Base-by-base conservation (phyloP, 2,329 filamentous ascomycete genomes). In the Sarocladium kiliense region DNA sequence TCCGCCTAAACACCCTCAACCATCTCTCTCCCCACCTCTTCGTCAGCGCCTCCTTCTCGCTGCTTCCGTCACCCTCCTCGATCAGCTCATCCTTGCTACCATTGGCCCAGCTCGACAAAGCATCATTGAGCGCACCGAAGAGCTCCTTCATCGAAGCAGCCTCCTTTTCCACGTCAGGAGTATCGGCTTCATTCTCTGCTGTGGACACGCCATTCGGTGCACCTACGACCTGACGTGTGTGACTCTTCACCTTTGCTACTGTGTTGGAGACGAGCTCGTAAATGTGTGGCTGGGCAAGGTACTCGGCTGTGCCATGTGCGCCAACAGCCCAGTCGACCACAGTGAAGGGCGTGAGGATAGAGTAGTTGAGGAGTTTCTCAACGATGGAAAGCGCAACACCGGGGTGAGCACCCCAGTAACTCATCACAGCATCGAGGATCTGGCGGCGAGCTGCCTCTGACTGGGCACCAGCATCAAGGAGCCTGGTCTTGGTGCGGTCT, bases 291-390 rank as follows among this genome's bases (percentile, higher is more conserved):
- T 88, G 81, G 11, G 87, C 83, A 12, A 99, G 82, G 2, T 82
- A 80, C 42, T 81, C 79, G 50, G 88, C 88, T 2, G 84, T 82
- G 34, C 71, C 70, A 49, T 63, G 66, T n/a, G 66, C 84, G 30
- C 84, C 78, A 12, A 99, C 78, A 1, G 90, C 90, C 94, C 94
- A 99, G 65, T 96, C 86, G 49, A 97, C 81, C 26, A 99, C 91
- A 16, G 86, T 87, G 56, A 85, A 77, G 0, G 94, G 94, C 9
- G 88, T 91, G 34, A 99, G 79, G 63, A 99, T 96, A 14, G 89
- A 92, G 74, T 97, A 99, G 74, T 97, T 99, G 63, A 99, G 86
- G 4, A 99, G 81, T 72, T 97, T 97, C 76, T 97, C 93, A 57
- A 97, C 82, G 63, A 99, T 96, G 63, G 89, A 89, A 62, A 97